Conservation (phyloP, 2,329 filamentous ascomycete genomes). For the Fusarium multiceps region DNA sequence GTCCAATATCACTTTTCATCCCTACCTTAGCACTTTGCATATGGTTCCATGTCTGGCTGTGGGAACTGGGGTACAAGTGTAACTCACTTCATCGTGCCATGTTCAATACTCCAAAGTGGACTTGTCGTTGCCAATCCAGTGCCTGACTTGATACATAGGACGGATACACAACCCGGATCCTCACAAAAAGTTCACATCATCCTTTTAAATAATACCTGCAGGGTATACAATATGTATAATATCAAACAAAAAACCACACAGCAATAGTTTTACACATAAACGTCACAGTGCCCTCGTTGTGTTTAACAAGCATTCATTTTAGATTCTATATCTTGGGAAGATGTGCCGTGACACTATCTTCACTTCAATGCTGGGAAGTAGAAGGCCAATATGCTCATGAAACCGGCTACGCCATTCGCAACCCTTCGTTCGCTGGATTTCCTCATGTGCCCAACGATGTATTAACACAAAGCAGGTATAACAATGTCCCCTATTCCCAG, state of each 20-base stretch:
- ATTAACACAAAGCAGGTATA: conserved; percentile 50
- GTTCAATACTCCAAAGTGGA: not conserved
- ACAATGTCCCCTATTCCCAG: conserved; percentile 41
- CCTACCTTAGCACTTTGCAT: not conserved
- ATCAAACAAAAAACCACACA: conserved; percentile 5
- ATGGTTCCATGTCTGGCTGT: not conserved
- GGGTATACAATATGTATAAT: conserved; percentile 23
- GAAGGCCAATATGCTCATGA: conserved; percentile 50
- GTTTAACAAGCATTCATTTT: conserved; percentile 35
- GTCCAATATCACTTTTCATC: conserved; percentile 25
- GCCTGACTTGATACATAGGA: conserved; percentile 16
- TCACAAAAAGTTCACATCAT: conserved; percentile 32
- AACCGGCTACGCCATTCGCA: conserved; percentile 54
- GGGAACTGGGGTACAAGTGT: not conserved
- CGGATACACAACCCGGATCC: conserved; percentile 30
- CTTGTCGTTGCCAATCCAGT: not conserved
- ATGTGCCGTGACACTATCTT: conserved; percentile 33
- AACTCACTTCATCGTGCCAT: not conserved
- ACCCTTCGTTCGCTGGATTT: conserved; percentile 47
- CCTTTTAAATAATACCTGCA: conserved; percentile 13
- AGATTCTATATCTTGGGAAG: conserved; percentile 36
- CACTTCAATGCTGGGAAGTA: conserved; percentile 40
- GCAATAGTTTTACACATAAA: not conserved
- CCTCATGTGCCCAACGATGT: conserved; percentile 47
- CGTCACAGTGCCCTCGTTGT: not conserved